Percentiles rank a stretch among this genome's conserved stretches.
These are phyloP conservation scores for Paradendryphiella salina DNA, from an alignment of 2,329 filamentous ascomycete species.

Conservation along the genomic window DNA sequence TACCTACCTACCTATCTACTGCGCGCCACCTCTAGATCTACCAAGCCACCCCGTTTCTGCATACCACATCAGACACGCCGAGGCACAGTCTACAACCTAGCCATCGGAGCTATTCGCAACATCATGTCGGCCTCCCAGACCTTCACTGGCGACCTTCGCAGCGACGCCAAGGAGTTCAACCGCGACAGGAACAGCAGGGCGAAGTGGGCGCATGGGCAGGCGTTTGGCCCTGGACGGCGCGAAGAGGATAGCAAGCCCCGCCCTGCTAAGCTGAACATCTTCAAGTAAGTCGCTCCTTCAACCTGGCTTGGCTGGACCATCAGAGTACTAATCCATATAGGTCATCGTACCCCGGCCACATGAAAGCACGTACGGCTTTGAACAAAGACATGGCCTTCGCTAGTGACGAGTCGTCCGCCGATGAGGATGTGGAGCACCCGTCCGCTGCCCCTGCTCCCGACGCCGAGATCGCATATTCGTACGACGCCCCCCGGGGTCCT, in stretches of 20 bases:
- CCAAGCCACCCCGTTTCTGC: background rate
- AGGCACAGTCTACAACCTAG: constrained; percentile 1
- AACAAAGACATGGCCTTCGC: constrained; percentile 52
- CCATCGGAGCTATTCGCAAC: constrained; percentile 7
- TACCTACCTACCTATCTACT: constrained; percentile 1
- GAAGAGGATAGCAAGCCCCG: constrained; percentile 43
- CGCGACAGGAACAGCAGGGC: constrained; percentile 55
- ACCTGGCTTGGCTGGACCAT: background rate
- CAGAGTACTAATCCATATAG: constrained; percentile 25
- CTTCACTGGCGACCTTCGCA: constrained; percentile 59
- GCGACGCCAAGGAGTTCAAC: constrained; percentile 56
- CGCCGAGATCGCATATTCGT: constrained; percentile 58
- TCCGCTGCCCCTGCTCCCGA: constrained; percentile 54
- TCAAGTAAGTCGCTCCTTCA: constrained; percentile 35
- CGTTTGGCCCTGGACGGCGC: constrained; percentile 45
- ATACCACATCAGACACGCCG: background rate
- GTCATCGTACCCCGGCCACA: constrained; percentile 27
- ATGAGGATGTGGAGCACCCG: constrained; percentile 51
- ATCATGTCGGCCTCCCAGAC: constrained; percentile 53
- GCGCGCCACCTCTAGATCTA: background rate
- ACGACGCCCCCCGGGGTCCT: constrained; percentile 56
- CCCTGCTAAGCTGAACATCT: constrained; percentile 39
- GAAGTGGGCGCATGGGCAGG: constrained; percentile 56
- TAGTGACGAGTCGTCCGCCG: constrained; percentile 50
- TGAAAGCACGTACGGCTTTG: constrained; percentile 42